Percentiles rank a stretch among this genome's conserved stretches.
Conservation (phyloP, 176 grass and related monocot genomes). For the Calamus simplicifolius region DNA sequence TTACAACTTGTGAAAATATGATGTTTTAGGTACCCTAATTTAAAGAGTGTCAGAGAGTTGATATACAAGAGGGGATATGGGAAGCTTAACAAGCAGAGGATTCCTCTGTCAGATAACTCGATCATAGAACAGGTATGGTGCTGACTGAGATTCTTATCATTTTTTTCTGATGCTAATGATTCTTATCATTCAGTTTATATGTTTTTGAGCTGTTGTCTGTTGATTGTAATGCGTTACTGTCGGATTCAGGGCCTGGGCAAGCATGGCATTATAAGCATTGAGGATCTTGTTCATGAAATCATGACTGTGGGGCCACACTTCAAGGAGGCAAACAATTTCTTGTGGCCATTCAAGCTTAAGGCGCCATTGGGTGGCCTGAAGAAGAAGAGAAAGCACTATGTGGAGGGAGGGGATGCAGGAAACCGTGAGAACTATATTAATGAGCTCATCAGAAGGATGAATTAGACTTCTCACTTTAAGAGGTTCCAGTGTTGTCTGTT, state of each 20-base stretch:
- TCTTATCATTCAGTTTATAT: too few relatives aligned
- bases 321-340: constrained; percentile 13
- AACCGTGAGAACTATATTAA: constrained; percentile 11
- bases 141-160: too few relatives aligned
- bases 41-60: constrained; percentile 10
- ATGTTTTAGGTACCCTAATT: constrained; percentile 1
- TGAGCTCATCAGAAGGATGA: constrained; percentile 18
- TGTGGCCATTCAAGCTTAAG: constrained; percentile 17
- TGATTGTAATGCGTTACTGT: too few relatives aligned
- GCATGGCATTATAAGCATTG: neutral
- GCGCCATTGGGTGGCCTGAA: constrained; percentile 7
- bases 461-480: neutral
- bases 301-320: constrained; percentile 7
- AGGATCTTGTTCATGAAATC: constrained; percentile 13
- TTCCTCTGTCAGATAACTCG: constrained; percentile 6
- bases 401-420: constrained; percentile 6
- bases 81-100: constrained; percentile 15
- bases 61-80: constrained; percentile 11
- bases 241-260: neutral
- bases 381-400: constrained; percentile 15
- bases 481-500: too few relatives aligned
- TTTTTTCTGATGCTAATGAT: too few relatives aligned
- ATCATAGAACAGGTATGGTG: neutral
- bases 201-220: too few relatives aligned
- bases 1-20: too few relatives aligned